Evolutionary conservation across 495 filamentous ascomycete species (phyloP).

Genomic region (Symbiotaphrina buchneri): DNA sequence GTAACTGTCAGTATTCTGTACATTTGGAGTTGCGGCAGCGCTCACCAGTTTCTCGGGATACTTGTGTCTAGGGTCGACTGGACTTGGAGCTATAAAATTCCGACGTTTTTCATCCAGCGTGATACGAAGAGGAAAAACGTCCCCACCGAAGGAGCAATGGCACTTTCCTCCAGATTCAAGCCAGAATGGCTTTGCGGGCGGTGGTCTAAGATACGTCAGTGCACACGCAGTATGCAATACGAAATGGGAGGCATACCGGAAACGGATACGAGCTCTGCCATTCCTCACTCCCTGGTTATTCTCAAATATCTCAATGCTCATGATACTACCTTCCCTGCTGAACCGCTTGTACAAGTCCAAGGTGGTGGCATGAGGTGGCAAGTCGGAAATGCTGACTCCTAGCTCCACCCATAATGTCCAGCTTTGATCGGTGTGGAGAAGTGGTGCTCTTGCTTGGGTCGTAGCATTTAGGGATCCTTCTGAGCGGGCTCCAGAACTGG

Average conservation of each 20-base stretch:
- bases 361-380: slow-evolving; percentile 5
- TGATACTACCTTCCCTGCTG: slow-evolving; percentile 5
- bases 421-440: no score
- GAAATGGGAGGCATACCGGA: slow-evolving; percentile 1
- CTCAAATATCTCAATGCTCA: slow-evolving; percentile 7
- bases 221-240: neutral
- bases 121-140: slow-evolving; percentile 1
- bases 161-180: neutral
- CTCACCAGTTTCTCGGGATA: slow-evolving; percentile 8
- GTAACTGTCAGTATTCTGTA: no score
- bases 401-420: slow-evolving; percentile 5
- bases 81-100: slow-evolving; percentile 6
- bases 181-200: slow-evolving; percentile 6
- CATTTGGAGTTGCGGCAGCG: neutral
- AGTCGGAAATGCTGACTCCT: slow-evolving; percentile 3
- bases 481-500: no score
- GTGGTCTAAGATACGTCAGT: slow-evolving; percentile 5
- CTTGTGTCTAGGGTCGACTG: slow-evolving; percentile 6
- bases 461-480: no score
- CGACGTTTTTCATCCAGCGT: slow-evolving; percentile 3
- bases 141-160: slow-evolving; percentile 4
- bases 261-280: slow-evolving; percentile 4
- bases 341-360: slow-evolving; percentile 7
- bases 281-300: slow-evolving; percentile 2
- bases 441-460: no score